Evolutionary conservation across 306 rosid species (phyloP).

Genomic region (Hylodesmum podocarpum): DNA sequence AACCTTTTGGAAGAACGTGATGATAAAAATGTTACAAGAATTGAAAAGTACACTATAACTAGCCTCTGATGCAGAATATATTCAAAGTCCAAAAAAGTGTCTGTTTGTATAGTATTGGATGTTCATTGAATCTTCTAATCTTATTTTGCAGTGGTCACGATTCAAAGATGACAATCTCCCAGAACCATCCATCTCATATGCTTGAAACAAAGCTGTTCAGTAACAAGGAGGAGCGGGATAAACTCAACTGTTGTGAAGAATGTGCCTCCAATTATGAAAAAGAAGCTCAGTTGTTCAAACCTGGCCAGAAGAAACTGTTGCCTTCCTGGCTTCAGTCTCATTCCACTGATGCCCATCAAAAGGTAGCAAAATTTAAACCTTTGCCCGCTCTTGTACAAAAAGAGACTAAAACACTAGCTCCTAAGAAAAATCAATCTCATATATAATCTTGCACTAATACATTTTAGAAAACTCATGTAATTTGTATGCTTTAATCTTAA

Average conservation of each 20-base stretch:
- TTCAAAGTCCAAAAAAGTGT: not conserved
- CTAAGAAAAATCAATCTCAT: not conserved
- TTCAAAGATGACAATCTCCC: conserved; percentile 52
- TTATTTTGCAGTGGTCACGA: conserved; percentile 61
- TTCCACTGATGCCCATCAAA: conserved; percentile 51
- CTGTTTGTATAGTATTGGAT: not conserved
- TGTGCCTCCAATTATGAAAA: conserved; percentile 75
- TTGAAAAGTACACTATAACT: not conserved
- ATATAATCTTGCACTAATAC: not conserved
- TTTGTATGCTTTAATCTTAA: not conserved
- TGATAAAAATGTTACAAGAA: conserved; percentile 5
- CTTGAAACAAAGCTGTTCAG: conserved; percentile 55
- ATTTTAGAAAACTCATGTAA: not conserved
- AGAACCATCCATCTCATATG: conserved; percentile 36
- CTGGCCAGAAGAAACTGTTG: conserved; percentile 63
- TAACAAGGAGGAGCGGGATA: conserved; percentile 53
- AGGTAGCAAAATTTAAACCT: conserved; percentile 46
- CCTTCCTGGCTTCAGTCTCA: conserved; percentile 94
- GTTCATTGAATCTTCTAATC: conserved; percentile 29
- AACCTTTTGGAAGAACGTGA: conserved; percentile 1
- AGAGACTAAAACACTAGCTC: not conserved
- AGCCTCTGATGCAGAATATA: not conserved
- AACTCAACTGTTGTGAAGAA: conserved; percentile 65
- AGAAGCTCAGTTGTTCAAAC: conserved; percentile 66
- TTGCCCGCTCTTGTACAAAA: not conserved